These are phyloP conservation scores for Debaryomyces subglobosus DNA, from an alignment of 1,139 yeast species.

Conservation along the genomic window DNA sequence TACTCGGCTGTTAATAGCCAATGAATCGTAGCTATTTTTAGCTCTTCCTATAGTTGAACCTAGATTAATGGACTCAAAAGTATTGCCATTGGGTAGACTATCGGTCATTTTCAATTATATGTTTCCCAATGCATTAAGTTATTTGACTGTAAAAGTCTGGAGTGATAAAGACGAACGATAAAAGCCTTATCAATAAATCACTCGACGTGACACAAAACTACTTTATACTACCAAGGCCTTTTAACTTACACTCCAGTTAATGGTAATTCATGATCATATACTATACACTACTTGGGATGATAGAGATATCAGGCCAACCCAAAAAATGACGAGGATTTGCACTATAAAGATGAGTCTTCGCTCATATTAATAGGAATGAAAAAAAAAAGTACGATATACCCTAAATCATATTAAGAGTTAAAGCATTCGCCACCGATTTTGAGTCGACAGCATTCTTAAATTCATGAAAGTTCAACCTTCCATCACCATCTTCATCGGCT, in stretches of 20 bases:
- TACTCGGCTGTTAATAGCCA: conserved; percentile 7
- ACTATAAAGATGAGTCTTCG: not conserved
- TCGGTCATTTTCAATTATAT: not conserved
- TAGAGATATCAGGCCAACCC: not conserved
- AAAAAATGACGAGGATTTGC: not conserved
- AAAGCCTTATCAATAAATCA: not conserved
- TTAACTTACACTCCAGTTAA: not conserved
- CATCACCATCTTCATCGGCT: conserved; percentile 91
- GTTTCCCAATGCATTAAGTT: not conserved
- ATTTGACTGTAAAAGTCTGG: not conserved
- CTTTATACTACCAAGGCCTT: not conserved
- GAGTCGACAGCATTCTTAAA: conserved; percentile 75
- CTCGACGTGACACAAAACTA: not conserved
- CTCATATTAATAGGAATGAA: not conserved
- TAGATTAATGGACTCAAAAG: conserved; percentile 30
- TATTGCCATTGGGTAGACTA: conserved; percentile 10
- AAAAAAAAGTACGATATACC: not conserved
- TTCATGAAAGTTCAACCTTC: conserved; percentile 83
- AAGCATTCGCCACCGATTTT: conserved; percentile 61
- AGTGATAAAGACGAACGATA: not conserved
- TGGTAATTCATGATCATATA: not conserved
- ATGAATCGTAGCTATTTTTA: not conserved
- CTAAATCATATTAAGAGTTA: conserved; percentile 52
- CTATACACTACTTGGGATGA: not conserved
- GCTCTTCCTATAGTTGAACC: conserved; percentile 16